Evolutionary conservation across 2,329 filamentous ascomycete species (phyloP).

Genomic region (Helminthosporium solani): DNA sequence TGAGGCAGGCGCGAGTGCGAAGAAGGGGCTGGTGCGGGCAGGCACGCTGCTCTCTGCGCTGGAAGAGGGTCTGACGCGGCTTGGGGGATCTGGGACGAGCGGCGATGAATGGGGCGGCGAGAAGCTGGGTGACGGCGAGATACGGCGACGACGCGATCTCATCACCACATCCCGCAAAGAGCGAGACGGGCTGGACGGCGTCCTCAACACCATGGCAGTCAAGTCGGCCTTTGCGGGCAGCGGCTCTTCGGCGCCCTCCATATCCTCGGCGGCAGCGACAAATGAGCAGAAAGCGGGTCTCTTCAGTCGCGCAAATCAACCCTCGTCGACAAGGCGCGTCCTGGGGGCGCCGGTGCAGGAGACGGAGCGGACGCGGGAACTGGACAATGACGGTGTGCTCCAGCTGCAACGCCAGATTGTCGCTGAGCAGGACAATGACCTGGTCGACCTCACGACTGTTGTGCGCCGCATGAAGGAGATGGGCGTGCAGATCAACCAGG

Average conservation of each 20-base stretch:
- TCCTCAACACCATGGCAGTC: constrained; percentile 64
- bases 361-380: constrained; percentile 72
- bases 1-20: constrained; percentile 72
- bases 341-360: constrained; percentile 72
- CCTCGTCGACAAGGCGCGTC: constrained; percentile 50
- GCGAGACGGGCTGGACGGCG: constrained; percentile 71
- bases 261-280: constrained; percentile 35
- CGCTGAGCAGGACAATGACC: constrained; percentile 70
- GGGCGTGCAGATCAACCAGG: constrained; percentile 72
- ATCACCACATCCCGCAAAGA: constrained; percentile 70
- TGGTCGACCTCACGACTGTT: constrained; percentile 67
- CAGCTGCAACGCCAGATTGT: constrained; percentile 74
- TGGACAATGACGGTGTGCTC: constrained; percentile 73
- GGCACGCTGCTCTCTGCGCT: constrained; percentile 64
- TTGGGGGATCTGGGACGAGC: constrained; percentile 35
- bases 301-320: constrained; percentile 30
- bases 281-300: constrained; percentile 39
- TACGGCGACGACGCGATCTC: constrained; percentile 69
- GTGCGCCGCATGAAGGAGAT: constrained; percentile 75
- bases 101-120: constrained; percentile 47
- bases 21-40: constrained; percentile 69
- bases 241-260: constrained; percentile 25
- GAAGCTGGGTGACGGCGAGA: constrained; percentile 69
- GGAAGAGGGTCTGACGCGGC: constrained; percentile 60
- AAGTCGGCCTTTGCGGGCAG: constrained; percentile 48